Evolutionary conservation across 2,329 filamentous ascomycete genomes (phyloP).

Genomic region (Xylariomycetidae sp.): DNA sequence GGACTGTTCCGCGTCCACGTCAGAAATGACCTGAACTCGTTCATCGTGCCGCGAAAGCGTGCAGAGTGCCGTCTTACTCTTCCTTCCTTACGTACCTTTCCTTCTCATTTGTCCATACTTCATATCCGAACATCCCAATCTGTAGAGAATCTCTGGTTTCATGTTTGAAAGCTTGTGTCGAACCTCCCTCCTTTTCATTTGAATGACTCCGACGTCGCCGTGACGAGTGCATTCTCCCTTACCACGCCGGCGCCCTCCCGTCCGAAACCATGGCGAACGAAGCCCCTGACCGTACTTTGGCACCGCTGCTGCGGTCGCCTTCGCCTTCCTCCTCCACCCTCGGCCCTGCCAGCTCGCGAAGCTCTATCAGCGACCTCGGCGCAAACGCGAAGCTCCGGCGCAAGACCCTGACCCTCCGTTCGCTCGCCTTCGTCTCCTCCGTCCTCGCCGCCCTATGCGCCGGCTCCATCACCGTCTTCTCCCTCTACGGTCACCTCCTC

Average conservation of each 20-base stretch:
- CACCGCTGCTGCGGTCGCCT: slow-evolving; percentile 21
- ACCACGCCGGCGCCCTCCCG: neutral
- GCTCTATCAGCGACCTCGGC: slow-evolving; percentile 22
- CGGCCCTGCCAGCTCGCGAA: slow-evolving; percentile 20
- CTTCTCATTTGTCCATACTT: too few relatives aligned
- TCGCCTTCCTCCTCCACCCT: slow-evolving; percentile 23
- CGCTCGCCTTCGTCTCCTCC: slow-evolving; percentile 47
- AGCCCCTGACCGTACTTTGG: slow-evolving; percentile 14
- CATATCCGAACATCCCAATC: neutral
- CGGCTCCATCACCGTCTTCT: slow-evolving; percentile 89
- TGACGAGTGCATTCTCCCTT: too few relatives aligned
- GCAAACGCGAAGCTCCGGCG: slow-evolving; percentile 14
- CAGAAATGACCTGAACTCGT: slow-evolving; percentile 6
- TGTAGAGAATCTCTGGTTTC: too few relatives aligned
- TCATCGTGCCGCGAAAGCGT: slow-evolving; percentile 1
- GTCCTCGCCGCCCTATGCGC: slow-evolving; percentile 65
- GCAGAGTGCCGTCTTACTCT: slow-evolving; percentile 1
- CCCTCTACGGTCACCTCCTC: slow-evolving; percentile 86
- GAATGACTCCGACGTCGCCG: too few relatives aligned
- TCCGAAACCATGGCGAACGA: slow-evolving; percentile 14
- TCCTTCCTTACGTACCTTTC: neutral
- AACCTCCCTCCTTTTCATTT: too few relatives aligned
- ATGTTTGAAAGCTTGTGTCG: too few relatives aligned
- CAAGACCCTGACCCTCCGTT: slow-evolving; percentile 26
- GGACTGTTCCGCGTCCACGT: slow-evolving; percentile 2